Evolutionary conservation across 148 eudicot species (phyloP).

Genomic region (Polygonum maritimum): DNA sequence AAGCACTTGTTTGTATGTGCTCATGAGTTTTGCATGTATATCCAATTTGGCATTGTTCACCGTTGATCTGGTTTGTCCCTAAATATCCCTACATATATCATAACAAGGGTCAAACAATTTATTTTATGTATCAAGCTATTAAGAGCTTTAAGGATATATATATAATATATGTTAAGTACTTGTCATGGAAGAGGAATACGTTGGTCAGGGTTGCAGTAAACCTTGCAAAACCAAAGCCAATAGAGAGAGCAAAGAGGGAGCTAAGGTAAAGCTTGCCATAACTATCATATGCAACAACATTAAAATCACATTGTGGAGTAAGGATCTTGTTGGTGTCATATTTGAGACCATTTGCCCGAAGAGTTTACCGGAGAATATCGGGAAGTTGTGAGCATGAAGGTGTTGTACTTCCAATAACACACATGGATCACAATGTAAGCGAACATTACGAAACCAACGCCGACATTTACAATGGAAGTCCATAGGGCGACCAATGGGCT

Average conservation of each 20-base stretch:
- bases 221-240: constrained; percentile 92
- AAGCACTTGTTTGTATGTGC: no score
- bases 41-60: no score
- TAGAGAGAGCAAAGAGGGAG: constrained; percentile 93
- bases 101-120: background rate
- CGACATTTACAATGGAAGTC: constrained; percentile 80
- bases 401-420: constrained; percentile 17
- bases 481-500: constrained; percentile 93
- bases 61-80: no score
- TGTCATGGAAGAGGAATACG: constrained; percentile 92
- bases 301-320: constrained; percentile 30
- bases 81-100: no score
- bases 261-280: constrained; percentile 89
- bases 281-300: constrained; percentile 64
- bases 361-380: constrained; percentile 79
- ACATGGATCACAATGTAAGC: constrained; percentile 77
- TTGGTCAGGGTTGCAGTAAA: constrained; percentile 86
- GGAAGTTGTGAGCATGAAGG: constrained; percentile 25
- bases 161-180: constrained; percentile 27
- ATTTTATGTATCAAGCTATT: background rate
- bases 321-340: constrained; percentile 66
- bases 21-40: no score
- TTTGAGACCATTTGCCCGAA: constrained; percentile 60
- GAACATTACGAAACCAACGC: constrained; percentile 77
- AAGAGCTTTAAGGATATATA: background rate